Evolutionary conservation across 139 green algal species (phyloP).

Genomic region (Ulvella scutata): DNA sequence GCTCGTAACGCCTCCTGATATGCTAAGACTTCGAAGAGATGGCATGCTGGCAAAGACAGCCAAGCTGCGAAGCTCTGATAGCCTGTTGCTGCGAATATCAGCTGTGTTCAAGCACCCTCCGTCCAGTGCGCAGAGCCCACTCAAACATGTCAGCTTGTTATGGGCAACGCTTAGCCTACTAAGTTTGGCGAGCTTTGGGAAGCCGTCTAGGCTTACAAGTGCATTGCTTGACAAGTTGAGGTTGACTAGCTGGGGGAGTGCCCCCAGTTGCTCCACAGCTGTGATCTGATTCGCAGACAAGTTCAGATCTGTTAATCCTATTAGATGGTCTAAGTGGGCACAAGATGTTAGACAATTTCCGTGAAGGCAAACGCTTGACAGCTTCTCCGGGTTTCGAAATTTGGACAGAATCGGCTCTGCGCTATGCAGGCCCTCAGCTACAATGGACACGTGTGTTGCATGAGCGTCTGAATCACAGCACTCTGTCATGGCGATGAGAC

Average conservation of each 20-base stretch:
- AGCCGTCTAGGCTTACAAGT: neutral
- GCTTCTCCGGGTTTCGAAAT: too few relatives aligned
- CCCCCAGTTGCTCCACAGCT: neutral
- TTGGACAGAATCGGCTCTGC: too few relatives aligned
- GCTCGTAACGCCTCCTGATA: neutral
- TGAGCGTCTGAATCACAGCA: too few relatives aligned
- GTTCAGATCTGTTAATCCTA: neutral
- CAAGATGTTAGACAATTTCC: neutral
- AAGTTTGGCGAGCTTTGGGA: neutral
- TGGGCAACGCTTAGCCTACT: neutral
- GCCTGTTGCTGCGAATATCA: neutral
- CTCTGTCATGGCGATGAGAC: too few relatives aligned
- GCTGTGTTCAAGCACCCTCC: neutral
- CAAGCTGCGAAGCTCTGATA: neutral
- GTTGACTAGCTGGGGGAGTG: neutral
- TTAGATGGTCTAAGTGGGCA: neutral
- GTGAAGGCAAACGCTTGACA: neutral
- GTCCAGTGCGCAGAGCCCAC: neutral
- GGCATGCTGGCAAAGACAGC: neutral
- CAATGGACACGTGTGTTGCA: too few relatives aligned
- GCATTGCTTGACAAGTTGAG: neutral
- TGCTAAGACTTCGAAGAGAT: neutral
- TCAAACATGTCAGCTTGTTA: neutral
- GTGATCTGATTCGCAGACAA: neutral
- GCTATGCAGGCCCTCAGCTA: too few relatives aligned